phyloP scores from a whole-genome alignment of 2,329 filamentous ascomycete genomes.

The Botrytis fragariae region DNA sequence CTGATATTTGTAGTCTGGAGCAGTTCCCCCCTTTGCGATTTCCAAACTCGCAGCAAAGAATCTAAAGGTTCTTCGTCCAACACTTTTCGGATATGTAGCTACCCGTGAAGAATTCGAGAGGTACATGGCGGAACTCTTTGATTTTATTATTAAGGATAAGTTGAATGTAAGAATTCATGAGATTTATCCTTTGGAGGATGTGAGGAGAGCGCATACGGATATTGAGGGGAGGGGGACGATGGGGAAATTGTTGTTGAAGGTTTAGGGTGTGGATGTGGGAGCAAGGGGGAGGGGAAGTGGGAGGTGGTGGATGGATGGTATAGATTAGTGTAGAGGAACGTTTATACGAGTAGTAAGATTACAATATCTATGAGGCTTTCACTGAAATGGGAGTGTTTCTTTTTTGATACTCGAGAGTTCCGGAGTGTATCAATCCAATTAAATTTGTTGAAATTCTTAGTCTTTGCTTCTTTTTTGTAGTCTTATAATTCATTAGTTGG shows the following conservation, averaged over 20 bases:
- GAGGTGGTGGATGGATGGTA: neutral
- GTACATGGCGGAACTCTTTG: slow-evolving; percentile 71
- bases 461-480: too few relatives aligned
- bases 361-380: fast-evolving
- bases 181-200: slow-evolving; percentile 71
- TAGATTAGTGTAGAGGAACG: neutral
- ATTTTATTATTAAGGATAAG: slow-evolving; percentile 65
- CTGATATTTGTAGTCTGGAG: slow-evolving; percentile 22
- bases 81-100: slow-evolving; percentile 66
- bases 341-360: neutral
- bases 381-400: neutral
- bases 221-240: slow-evolving; percentile 79
- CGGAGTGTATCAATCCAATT: neutral
- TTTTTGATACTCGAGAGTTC: neutral
- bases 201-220: slow-evolving; percentile 70
- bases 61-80: slow-evolving; percentile 70
- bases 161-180: slow-evolving; percentile 74
- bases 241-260: slow-evolving; percentile 75
- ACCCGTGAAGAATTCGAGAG: slow-evolving; percentile 68
- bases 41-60: slow-evolving; percentile 69
- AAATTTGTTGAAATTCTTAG: neutral
- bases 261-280: slow-evolving; percentile 37
- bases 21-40: slow-evolving; percentile 65
- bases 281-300: too few relatives aligned
- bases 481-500: too few relatives aligned